A percentile compares a stretch with the other conserved stretches of the same genome.
Conservation (phyloP, 1,139 yeast species). For the Debaryomyces sp. region DNA sequence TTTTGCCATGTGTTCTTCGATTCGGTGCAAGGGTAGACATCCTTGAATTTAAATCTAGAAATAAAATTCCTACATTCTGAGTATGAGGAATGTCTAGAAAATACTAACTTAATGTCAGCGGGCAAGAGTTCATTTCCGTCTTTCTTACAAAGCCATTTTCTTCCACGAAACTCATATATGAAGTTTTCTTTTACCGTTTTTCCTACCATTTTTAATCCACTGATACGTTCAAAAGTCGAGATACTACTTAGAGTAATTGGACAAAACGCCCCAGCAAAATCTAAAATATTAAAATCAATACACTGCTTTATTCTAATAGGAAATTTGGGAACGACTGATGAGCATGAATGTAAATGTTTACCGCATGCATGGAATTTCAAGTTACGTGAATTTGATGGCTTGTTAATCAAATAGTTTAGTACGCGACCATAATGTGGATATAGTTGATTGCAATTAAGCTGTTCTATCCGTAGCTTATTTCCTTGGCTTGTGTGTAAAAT, state of each 20-base stretch:
- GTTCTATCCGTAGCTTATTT: conserved; percentile 20
- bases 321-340: conserved; percentile 13
- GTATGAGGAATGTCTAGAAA: conserved; percentile 60
- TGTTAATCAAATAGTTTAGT: background rate
- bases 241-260: conserved; percentile 26
- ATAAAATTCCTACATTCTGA: conserved; percentile 46
- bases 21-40: conserved; percentile 51
- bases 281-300: conserved; percentile 42
- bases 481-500: conserved; percentile 35
- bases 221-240: conserved; percentile 15
- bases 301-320: conserved; percentile 38
- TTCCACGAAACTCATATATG: conserved; percentile 23
- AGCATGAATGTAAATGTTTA: conserved; percentile 15
- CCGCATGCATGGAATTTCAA: conserved; percentile 33
- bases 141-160: conserved; percentile 32
- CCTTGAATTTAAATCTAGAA: conserved; percentile 38
- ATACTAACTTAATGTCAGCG: conserved; percentile 39
- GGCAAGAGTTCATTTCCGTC: conserved; percentile 40
- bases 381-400: background rate
- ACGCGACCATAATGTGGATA: background rate
- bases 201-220: conserved; percentile 16
- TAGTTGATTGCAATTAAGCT: background rate
- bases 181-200: conserved; percentile 27
- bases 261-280: conserved; percentile 30
- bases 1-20: conserved; percentile 35